phyloP scores from a whole-genome alignment of 1,284 basidiomycete species.

The Pholiota adiposa region DNA sequence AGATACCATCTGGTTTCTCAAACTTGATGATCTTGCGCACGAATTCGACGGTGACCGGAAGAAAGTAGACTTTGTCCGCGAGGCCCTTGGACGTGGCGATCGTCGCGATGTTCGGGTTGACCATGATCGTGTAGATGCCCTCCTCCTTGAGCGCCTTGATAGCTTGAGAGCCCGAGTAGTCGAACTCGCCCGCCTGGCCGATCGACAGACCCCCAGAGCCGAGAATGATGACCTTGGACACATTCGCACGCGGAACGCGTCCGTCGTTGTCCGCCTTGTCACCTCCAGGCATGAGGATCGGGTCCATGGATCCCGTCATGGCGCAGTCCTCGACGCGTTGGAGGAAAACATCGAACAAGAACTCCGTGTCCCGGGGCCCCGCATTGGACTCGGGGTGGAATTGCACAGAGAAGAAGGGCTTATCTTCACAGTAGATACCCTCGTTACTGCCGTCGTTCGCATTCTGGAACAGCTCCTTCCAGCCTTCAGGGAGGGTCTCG shows the following conservation, averaged over 20 bases:
- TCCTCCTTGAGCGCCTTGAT: slow-evolving; percentile 99
- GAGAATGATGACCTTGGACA: slow-evolving; percentile 94
- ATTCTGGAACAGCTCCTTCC: slow-evolving; percentile 96
- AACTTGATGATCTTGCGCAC: slow-evolving; percentile 98
- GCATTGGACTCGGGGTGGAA: slow-evolving; percentile 99
- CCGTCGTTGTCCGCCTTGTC: slow-evolving; percentile 83
- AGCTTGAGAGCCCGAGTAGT: slow-evolving; percentile 98
- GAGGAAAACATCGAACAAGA: slow-evolving; percentile 98
- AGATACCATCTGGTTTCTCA: slow-evolving; percentile 98
- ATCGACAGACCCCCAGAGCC: slow-evolving; percentile 99
- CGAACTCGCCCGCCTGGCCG: slow-evolving; percentile 98
- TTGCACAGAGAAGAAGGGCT: slow-evolving; percentile 99
- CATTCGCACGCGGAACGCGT: slow-evolving; percentile 75
- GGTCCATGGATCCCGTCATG: slow-evolving; percentile 66
- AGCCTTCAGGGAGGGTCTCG: slow-evolving; percentile 78
- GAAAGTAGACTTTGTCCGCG: slow-evolving; percentile 99
- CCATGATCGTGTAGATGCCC: slow-evolving; percentile 97
- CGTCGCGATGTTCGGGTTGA: slow-evolving; percentile 99
- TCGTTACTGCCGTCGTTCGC: slow-evolving; percentile 98
- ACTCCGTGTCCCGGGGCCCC: slow-evolving; percentile 98
- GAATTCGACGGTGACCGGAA: slow-evolving; percentile 97
- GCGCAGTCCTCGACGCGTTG: slow-evolving; percentile 83
- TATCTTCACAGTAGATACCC: slow-evolving; percentile 91
- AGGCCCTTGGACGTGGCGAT: slow-evolving; percentile 98
- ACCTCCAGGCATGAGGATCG: slow-evolving; percentile 89